Evolutionary conservation across 2,329 filamentous ascomycete genomes (phyloP), one percentile per base, ranked within the genome.

Genomic region (Penicillium sp.): DNA sequence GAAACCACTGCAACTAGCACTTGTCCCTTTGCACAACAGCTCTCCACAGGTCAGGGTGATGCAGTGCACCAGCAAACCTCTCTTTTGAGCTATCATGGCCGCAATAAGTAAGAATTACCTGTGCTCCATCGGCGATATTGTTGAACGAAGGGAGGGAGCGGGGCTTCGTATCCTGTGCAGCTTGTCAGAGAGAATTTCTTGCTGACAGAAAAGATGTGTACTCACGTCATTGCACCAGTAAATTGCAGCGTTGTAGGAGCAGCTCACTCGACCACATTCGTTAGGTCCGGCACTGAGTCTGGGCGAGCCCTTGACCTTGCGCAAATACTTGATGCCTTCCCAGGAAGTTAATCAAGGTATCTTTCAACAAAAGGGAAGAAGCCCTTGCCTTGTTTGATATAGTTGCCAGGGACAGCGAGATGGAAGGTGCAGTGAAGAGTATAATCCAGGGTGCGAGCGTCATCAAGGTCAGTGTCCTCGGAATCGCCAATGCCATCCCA

Each of bases 201-300:
- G 7, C 8, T 48, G 13, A 26, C 5, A 15, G 46, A 15, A 8
- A 15, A 7, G 45, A 21, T 17, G 13, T 13, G 11, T 26, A 41
- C 54, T 56, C 13, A 56, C 54, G 45, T 31, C 23, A 38, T 58
- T 58, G 35, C 56, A 58, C 56, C 47, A 58, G 6, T 23, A 7
- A 8, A 51, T 58, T 5, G 35, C 46, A 2, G 56, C 19, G 7
- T 23, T 13, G 11, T 23, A 51, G n/a, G 47, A 44, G 47, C 47
- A 58, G 47, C 47, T 50, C 8, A 56, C 47, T 11, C 23, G 44
- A 9, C 45, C 15, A 23, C 47, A 46, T 4, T 44, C n/a, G 15
- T 38, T 30, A 3, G 29, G 35, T 9, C 35, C 35, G 11, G 35
- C 26, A 11, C 8, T 1, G 8, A 58, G 35, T 5, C 47, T 23